Percentiles rank a stretch among this genome's conserved stretches.
Evolutionary conservation across 176 grass and related monocot genomes (phyloP).

Genomic region (Ampelocalamus luodianensis): DNA sequence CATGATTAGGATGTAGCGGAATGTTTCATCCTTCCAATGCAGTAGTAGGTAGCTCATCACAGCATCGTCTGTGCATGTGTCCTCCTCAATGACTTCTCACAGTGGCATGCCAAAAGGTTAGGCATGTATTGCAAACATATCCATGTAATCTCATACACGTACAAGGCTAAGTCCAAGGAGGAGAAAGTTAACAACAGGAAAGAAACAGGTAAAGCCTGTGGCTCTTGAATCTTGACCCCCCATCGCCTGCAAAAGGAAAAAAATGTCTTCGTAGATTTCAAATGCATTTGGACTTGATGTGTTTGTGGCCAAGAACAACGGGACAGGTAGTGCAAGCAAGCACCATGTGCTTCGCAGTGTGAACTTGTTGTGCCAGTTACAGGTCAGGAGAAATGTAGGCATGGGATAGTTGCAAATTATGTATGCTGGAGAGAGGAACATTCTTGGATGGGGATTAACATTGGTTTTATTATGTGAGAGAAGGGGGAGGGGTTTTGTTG

Average conservation of each 20-base stretch:
- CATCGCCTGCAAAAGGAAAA: not conserved
- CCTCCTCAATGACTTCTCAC: slow-evolving; percentile 26
- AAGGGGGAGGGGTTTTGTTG: slow-evolving; percentile 49
- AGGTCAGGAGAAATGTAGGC: not conserved
- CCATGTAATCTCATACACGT: slow-evolving; percentile 2
- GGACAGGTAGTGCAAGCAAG: slow-evolving; percentile 33
- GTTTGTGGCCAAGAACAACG: slow-evolving; percentile 51
- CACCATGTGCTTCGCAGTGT: slow-evolving; percentile 19
- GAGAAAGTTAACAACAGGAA: slow-evolving; percentile 24
- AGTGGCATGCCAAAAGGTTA: slow-evolving; percentile 32
- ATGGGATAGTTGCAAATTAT: not conserved
- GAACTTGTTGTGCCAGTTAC: not conserved
- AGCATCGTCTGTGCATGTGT: slow-evolving; percentile 12
- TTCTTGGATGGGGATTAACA: not conserved
- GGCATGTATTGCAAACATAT: slow-evolving; percentile 7
- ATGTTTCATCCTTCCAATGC: slow-evolving; percentile 31
- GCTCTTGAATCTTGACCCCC: not conserved
- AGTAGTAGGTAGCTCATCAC: not conserved
- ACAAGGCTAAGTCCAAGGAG: slow-evolving; percentile 35
- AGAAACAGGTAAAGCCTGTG: not conserved
- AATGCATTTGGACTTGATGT: not conserved
- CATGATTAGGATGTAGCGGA: slow-evolving; percentile 43
- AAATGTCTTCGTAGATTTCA: not conserved
- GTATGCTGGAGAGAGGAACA: not conserved
- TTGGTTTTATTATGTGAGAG: not conserved